Evolutionary conservation across 2,329 filamentous ascomycete species (phyloP).

Genomic region (Drechslerella dactyloides): DNA sequence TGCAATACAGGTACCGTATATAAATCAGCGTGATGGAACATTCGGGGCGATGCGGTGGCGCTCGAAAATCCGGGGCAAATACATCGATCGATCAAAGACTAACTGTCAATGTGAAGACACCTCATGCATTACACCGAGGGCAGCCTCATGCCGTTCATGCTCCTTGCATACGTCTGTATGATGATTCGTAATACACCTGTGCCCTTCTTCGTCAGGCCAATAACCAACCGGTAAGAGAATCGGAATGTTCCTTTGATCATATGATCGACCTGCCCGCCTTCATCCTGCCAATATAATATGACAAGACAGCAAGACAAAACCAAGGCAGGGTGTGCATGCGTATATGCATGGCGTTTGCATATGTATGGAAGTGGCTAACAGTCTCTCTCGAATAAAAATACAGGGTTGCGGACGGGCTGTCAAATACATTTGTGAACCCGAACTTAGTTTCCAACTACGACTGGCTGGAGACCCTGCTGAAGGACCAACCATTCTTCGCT

Average conservation of each 20-base stretch:
- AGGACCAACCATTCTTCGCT: conserved; percentile 49
- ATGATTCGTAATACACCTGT: conserved; percentile 65
- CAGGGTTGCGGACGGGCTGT: conserved; percentile 39
- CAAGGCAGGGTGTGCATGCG: conserved; percentile 1
- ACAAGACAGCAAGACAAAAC: too few species aligned
- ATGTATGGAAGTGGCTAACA: neutral
- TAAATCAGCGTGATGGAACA: neutral
- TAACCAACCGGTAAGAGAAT: conserved; percentile 61
- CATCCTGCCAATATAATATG: neutral
- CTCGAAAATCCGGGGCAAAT: neutral
- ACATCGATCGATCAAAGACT: neutral
- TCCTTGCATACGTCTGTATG: conserved; percentile 69
- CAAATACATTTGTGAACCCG: conserved; percentile 50
- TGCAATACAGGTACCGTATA: conserved; percentile 62
- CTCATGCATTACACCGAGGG: conserved; percentile 86
- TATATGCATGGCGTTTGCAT: neutral
- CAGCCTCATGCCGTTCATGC: conserved; percentile 74
- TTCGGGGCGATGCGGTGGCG: too few species aligned
- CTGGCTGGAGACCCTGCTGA: conserved; percentile 53
- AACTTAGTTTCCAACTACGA: conserved; percentile 52
- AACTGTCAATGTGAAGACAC: conserved; percentile 56
- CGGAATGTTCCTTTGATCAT: conserved; percentile 52
- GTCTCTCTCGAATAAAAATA: neutral
- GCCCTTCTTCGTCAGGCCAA: conserved; percentile 73
- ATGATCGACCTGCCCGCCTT: too few species aligned